Evolutionary conservation across 371 early-diverging fungal species (phyloP).

Genomic region (Mucor ambiguus): DNA sequence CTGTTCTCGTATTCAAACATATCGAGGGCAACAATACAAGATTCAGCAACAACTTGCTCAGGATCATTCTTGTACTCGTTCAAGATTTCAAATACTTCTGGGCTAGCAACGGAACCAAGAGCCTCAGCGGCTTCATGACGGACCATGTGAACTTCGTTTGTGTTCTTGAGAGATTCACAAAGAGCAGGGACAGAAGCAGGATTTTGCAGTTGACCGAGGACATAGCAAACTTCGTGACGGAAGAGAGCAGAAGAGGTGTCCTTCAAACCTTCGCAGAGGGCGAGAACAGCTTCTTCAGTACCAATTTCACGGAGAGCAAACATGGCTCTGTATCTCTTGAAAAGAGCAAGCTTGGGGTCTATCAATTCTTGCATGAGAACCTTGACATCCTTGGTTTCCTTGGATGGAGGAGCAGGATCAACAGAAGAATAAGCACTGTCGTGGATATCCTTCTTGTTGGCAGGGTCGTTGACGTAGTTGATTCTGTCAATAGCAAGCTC

Average conservation of each 20-base stretch:
- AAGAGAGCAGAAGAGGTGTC: conserved; percentile 88
- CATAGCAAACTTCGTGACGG: conserved; percentile 97
- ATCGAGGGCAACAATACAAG: conserved; percentile 96
- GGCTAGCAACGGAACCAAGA: conserved; percentile 97
- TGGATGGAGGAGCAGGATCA: conserved; percentile 92
- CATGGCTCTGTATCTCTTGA: conserved; percentile 98
- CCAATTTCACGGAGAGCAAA: conserved; percentile 96
- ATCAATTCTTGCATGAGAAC: conserved; percentile 72
- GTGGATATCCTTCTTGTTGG: conserved; percentile 45
- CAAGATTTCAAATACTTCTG: conserved; percentile 83
- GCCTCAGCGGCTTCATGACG: conserved; percentile 99
- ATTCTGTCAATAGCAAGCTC: conserved; percentile 93
- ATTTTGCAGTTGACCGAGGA: conserved; percentile 99
- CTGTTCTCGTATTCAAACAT: conserved; percentile 93
- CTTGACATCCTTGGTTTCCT: conserved; percentile 56
- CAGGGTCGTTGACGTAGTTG: conserved; percentile 66
- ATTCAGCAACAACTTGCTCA: conserved; percentile 94
- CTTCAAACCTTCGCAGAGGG: conserved; percentile 87
- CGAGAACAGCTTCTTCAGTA: conserved; percentile 83
- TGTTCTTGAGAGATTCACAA: conserved; percentile 72
- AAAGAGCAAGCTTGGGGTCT: conserved; percentile 76
- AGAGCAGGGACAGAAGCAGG: conserved; percentile 89
- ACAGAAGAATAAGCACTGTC: conserved; percentile 75
- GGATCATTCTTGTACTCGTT: conserved; percentile 73
- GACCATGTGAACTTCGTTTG: conserved; percentile 93